Base-by-base conservation (phyloP, 176 grass and related monocot genomes). In the Phyllostachys edulis region DNA sequence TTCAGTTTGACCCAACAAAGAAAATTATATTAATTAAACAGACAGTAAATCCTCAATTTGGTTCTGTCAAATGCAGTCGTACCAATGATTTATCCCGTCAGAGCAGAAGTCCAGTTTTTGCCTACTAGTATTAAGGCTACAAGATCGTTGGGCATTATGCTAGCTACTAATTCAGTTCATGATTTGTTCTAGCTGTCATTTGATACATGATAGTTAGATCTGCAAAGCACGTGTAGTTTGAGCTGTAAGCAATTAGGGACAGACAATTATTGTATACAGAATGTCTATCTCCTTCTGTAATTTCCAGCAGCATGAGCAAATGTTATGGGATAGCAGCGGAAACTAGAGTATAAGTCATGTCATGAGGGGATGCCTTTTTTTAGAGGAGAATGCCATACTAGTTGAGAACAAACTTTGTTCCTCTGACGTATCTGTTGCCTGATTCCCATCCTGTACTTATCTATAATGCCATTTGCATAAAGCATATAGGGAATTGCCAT, bases 191-290 rank as follows among this genome's bases (percentile, higher is more conserved):
- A 72, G 36, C 9, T 46, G 6, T 4, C 9, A 56, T 42, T 29
- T 23, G 63, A 70, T 7, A 40, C 36, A 70, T 78, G 66, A 65
- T 13, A 84, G 44, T 65, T 67, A 56, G 67, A 67, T 52, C 38
- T 14, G 23, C 36, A 24, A 79, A 37, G 13, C 14, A 27, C 24
- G 9, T 63, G 44, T 42, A 11, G 36, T 24, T 57, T 29, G 21
- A 23, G n/a, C 11, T 62, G 14, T 45, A 52, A 64, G 18, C 32
- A 73, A 24, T n/a, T 42, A 23, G 8, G 41, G 61, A 36, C 15
- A 3, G 62, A 71, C 27, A 52, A 41, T 54, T 42, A 29, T 1
- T 76, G 6, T 40, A 20, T 41, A 15, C 37, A 4, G 21, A 3
- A 23, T 26, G 44, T 23, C 13, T 55, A 23, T 27, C 46, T 75